Evolutionary conservation across 495 filamentous ascomycete species (phyloP).

Genomic region (Tuber aestivum): DNA sequence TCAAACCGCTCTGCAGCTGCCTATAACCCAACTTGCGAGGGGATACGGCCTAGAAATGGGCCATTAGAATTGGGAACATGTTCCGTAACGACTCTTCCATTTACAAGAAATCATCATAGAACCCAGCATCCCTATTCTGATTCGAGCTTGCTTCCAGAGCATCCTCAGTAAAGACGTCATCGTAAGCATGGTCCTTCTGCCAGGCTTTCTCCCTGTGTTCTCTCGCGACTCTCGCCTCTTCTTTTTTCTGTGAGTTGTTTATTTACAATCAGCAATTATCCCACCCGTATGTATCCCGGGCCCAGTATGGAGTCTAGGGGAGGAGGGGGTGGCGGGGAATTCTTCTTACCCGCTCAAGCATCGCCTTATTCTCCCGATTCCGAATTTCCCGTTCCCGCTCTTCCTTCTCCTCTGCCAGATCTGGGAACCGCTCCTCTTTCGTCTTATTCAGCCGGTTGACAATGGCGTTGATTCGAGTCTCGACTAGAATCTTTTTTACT

Average conservation of each 20-base stretch:
- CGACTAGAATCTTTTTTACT: conserved; percentile 72
- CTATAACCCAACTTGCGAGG: not conserved
- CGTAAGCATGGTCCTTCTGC: conserved; percentile 92
- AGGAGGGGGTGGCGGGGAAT: not conserved
- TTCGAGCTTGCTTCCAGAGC: conserved; percentile 61
- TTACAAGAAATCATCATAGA: conserved; percentile 71
- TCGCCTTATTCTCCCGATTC: conserved; percentile 60
- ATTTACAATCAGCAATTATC: conserved; percentile 2
- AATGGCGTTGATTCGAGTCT: conserved; percentile 73
- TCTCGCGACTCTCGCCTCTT: conserved; percentile 69
- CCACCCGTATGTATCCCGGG: no score
- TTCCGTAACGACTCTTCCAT: not conserved
- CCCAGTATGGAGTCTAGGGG: not conserved
- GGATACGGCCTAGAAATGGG: not conserved
- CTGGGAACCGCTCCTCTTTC: conserved; percentile 74
- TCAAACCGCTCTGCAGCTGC: not conserved
- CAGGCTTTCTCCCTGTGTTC: conserved; percentile 82
- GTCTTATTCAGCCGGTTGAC: conserved; percentile 98
- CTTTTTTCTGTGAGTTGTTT: conserved; percentile 55
- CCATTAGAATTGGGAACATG: not conserved
- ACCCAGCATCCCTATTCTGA: conserved; percentile 58
- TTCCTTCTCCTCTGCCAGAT: conserved; percentile 73
- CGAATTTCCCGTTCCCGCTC: conserved; percentile 62
- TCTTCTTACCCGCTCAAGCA: conserved; percentile 59
- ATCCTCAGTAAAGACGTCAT: conserved; percentile 69